Evolutionary conservation across 495 filamentous ascomycete species (phyloP), one percentile per base, ranked within the genome.

Genomic region (Penicillium desertorum): DNA sequence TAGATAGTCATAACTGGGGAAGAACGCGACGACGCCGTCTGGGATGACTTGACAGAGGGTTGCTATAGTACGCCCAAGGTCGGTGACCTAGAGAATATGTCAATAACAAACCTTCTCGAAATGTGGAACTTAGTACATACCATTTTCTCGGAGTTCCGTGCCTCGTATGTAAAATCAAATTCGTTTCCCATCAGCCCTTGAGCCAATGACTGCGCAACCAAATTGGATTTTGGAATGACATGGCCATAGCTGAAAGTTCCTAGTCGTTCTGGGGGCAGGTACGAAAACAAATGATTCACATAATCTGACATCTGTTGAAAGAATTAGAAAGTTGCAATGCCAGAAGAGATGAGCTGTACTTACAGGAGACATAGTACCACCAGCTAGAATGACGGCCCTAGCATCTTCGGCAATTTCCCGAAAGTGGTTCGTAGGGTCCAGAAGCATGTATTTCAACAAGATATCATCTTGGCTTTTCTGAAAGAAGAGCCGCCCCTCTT

Each of bases 341-440:
- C 20, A 30, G 6, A 16, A 17, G 3, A 11, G 9, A 29, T 14
- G 12, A 30, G 8, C 16, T 1, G 16, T 10, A 54, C 52, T 65
- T 72, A 87, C 84, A 3, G 95, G 94, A 37, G 92, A 95, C 95
- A 98, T 98, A 9, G 94, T 98, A 3, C 94, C 94, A 51, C 94
- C 94, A 12, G 91, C 95, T 16, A 98, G 75, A 46, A 98, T 89
- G 3, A 98, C 90, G 4, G 94, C 89, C 48, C 91, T 79, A 8
- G 93, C 91, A 62, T 91, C 86, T 45, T 90, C 85, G 1, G 94
- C 91, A 64, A 98, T 87, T 39, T 90, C 88, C 19, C 86, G 87
- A 71, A 98, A 98, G 62, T 95, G 89, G 67, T 92, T 83, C 1
- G 91, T 91, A 19, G 94, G 95, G 56, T 96, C 92, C n/a, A 98